phyloP scores from a whole-genome alignment of 1,284 basidiomycete genomes.

The Ceratobasidium theobromae region DNA sequence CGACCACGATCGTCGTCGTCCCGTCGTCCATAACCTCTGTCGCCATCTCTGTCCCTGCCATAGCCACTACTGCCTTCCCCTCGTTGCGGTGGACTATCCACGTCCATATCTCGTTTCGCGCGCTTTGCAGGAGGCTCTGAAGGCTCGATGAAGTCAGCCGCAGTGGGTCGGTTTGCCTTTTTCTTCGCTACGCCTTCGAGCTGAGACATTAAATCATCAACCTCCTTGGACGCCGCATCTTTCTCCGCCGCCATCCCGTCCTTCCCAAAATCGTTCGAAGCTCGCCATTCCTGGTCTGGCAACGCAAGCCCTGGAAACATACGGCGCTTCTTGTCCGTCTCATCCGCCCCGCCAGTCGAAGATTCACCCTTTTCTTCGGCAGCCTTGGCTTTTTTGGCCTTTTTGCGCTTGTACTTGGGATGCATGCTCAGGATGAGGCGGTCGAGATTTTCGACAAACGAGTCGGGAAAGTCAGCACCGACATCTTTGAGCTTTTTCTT shows the following conservation, averaged over 20 bases:
- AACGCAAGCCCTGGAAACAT: constrained; percentile 92
- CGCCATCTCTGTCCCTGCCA: constrained; percentile 47
- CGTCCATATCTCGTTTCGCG: constrained; percentile 53
- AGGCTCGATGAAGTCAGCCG: constrained; percentile 48
- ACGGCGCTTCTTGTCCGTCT: constrained; percentile 75
- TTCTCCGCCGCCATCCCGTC: constrained; percentile 48
- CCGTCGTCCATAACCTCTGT: constrained; percentile 43
- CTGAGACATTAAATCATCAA: constrained; percentile 84
- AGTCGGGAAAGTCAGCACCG: constrained; percentile 86
- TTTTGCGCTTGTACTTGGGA: constrained; percentile 88
- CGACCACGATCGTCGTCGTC: constrained; percentile 44
- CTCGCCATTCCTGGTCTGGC: constrained; percentile 66
- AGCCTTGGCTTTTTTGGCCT: constrained; percentile 51
- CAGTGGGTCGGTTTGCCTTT: constrained; percentile 48
- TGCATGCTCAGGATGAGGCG: constrained; percentile 93
- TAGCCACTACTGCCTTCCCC: constrained; percentile 34
- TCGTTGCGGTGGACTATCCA: constrained; percentile 44
- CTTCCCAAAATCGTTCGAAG: constrained; percentile 50
- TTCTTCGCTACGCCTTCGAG: constrained; percentile 67
- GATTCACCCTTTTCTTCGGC: constrained; percentile 44
- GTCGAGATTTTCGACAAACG: constrained; percentile 90
- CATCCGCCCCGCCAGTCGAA: too few species aligned
- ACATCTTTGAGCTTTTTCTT: constrained; percentile 77
- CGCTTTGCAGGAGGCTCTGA: constrained; percentile 59
- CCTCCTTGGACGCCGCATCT: constrained; percentile 72